Evolutionary conservation across 2,329 filamentous ascomycete species (phyloP).

Genomic region (Botrytis pseudocinerea): DNA sequence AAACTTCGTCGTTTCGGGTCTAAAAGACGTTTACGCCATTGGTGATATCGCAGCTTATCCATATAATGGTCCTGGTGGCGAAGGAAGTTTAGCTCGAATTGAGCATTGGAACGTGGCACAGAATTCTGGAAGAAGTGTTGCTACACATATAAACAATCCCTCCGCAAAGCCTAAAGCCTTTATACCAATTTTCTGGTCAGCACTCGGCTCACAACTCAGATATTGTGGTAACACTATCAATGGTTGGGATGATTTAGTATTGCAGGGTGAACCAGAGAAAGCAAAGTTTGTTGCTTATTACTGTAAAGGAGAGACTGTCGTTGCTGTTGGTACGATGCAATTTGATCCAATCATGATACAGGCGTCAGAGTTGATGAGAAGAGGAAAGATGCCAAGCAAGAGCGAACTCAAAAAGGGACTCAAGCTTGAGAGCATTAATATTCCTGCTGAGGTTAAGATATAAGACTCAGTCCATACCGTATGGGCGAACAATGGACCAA

Average conservation of each 20-base stretch:
- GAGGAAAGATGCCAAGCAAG: slow-evolving; percentile 81
- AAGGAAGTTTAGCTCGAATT: slow-evolving; percentile 74
- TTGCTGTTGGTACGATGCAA: slow-evolving; percentile 89
- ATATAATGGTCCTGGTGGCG: slow-evolving; percentile 84
- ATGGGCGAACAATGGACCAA: neutral
- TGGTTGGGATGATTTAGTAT: slow-evolving; percentile 82
- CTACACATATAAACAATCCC: slow-evolving; percentile 71
- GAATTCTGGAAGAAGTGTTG: slow-evolving; percentile 81
- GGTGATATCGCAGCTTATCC: slow-evolving; percentile 95
- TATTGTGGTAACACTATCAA: slow-evolving; percentile 87
- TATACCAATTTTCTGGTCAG: slow-evolving; percentile 96
- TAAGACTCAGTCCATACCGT: neutral
- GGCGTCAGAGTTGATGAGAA: slow-evolving; percentile 79
- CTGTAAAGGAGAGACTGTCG: slow-evolving; percentile 78
- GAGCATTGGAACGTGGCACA: slow-evolving; percentile 99
- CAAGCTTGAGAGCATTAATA: slow-evolving; percentile 37
- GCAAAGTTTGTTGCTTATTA: slow-evolving; percentile 90
- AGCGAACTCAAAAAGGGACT: slow-evolving; percentile 66
- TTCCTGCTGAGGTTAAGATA: slow-evolving; percentile 35
- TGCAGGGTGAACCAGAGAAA: slow-evolving; percentile 75
- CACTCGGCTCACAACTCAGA: slow-evolving; percentile 81
- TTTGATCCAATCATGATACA: slow-evolving; percentile 85
- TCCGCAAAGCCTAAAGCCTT: slow-evolving; percentile 66
- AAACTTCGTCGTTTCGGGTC: slow-evolving; percentile 71
- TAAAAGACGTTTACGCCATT: slow-evolving; percentile 85